A percentile compares a stretch with the other conserved stretches of the same genome.
phyloP scores from a whole-genome alignment of 805 yeast genomes.

The Sporopachydermia lactativora region DNA sequence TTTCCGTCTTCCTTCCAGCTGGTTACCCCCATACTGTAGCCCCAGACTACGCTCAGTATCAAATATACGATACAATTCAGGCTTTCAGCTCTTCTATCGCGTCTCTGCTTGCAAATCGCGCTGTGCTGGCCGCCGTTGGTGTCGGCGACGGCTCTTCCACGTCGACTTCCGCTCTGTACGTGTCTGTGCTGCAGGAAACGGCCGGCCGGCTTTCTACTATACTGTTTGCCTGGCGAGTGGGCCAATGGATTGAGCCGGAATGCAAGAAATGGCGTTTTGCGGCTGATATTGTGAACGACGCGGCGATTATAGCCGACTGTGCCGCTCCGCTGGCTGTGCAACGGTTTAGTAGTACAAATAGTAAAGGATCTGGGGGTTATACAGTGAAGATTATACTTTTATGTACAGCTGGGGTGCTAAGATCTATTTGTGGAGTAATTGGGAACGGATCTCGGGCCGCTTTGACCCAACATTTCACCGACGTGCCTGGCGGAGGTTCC shows the following conservation, averaged over 20 bases:
- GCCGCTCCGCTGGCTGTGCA: slow-evolving; percentile 14
- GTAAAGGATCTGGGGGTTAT: slow-evolving; percentile 11
- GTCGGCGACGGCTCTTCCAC: slow-evolving; percentile 22
- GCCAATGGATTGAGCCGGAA: slow-evolving; percentile 21
- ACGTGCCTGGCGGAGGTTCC: slow-evolving; percentile 17
- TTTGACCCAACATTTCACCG: slow-evolving; percentile 22
- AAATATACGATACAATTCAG: slow-evolving; percentile 22
- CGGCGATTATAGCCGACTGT: slow-evolving; percentile 20
- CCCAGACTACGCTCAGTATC: slow-evolving; percentile 19
- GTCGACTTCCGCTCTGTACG: slow-evolving; percentile 21
- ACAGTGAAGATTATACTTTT: slow-evolving; percentile 12
- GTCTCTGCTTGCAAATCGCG: slow-evolving; percentile 19
- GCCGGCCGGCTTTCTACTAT: slow-evolving; percentile 23
- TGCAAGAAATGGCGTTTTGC: slow-evolving; percentile 21
- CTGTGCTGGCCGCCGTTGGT: slow-evolving; percentile 21
- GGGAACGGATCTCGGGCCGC: slow-evolving; percentile 24
- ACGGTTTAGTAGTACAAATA: background rate
- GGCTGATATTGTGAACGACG: slow-evolving; percentile 22
- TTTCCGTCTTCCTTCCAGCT: slow-evolving; percentile 21
- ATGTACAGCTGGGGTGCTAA: slow-evolving; percentile 19
- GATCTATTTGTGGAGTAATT: slow-evolving; percentile 22
- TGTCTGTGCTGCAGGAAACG: slow-evolving; percentile 21
- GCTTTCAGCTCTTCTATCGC: slow-evolving; percentile 22
- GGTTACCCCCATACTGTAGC: slow-evolving; percentile 22
- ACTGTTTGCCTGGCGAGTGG: slow-evolving; percentile 21